Evolutionary conservation across 345 rosid genomes (phyloP).

Genomic region (Erucastrum elatum): DNA sequence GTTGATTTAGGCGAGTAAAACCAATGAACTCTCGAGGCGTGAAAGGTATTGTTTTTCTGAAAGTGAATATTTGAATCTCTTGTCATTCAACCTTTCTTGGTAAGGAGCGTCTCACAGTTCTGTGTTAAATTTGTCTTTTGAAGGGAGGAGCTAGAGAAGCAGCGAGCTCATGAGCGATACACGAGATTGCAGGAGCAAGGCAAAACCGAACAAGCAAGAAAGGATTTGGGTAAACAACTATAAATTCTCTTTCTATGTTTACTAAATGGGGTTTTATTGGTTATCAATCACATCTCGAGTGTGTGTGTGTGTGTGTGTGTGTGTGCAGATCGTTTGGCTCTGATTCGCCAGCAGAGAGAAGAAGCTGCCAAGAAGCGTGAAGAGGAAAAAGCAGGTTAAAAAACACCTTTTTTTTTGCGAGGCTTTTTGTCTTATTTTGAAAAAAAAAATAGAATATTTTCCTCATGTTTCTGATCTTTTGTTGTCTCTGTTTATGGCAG

Average conservation of each 20-base stretch:
- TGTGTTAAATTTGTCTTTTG: not conserved
- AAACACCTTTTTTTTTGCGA: not conserved
- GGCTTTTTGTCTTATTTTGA: too few relatives aligned
- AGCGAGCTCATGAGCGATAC: constrained; percentile 91
- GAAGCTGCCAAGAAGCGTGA: constrained; percentile 70
- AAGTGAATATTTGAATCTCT: not conserved
- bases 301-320: constrained; percentile 4
- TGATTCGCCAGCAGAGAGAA: constrained; percentile 82
- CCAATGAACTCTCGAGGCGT: constrained; percentile 94
- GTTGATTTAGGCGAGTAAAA: constrained; percentile 54
- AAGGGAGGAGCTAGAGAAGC: constrained; percentile 96
- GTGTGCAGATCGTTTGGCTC: constrained; percentile 68
- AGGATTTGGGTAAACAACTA: constrained; percentile 67
- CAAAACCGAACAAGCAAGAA: constrained; percentile 92
- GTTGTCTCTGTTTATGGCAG: not conserved
- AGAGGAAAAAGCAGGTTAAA: constrained; percentile 59
- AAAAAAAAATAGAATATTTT: not conserved
- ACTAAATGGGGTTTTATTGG: not conserved
- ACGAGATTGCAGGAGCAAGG: constrained; percentile 99
- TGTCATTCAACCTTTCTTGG: not conserved
- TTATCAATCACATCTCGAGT: not conserved
- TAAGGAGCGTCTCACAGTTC: not conserved
- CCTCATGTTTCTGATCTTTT: not conserved
- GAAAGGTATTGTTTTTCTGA: constrained; percentile 66
- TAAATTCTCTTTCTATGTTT: not conserved